Percentiles rank a stretch among this genome's conserved stretches.
Evolutionary conservation across 2,329 filamentous ascomycete species (phyloP).

Genomic region (Colletotrichum chlorophyti): DNA sequence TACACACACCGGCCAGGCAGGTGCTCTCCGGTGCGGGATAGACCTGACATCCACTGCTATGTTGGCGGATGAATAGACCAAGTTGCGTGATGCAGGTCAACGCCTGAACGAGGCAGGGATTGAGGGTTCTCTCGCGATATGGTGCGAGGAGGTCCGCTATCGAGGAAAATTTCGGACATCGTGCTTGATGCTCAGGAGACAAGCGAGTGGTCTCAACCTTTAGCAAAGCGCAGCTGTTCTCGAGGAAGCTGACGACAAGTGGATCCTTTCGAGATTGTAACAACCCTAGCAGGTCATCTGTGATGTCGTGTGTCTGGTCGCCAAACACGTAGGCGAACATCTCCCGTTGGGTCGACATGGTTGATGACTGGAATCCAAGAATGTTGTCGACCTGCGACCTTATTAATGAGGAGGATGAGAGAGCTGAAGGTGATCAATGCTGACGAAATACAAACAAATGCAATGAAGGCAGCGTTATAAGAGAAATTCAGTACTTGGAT

Average conservation of each 20-base stretch:
- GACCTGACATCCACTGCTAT: conserved; percentile 3
- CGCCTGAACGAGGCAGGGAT: background rate
- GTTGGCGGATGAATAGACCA: conserved; percentile 15
- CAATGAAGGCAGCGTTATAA: no score
- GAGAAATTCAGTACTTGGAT: no score
- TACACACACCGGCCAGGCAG: background rate
- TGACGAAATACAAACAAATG: no score
- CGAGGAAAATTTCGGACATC: background rate
- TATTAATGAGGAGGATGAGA: no score
- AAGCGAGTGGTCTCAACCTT: conserved; percentile 4
- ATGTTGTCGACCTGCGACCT: no score
- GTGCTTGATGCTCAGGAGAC: background rate
- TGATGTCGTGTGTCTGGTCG: conserved; percentile 12
- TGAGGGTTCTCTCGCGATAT: background rate
- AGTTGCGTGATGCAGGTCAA: conserved; percentile 10
- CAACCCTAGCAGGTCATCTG: background rate
- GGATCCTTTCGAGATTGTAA: background rate
- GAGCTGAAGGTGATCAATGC: no score
- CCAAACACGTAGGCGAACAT: background rate
- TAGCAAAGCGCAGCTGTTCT: conserved; percentile 4
- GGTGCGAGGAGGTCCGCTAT: background rate
- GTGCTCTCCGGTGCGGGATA: background rate
- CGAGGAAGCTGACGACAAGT: conserved; percentile 1
- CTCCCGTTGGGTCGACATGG: background rate
- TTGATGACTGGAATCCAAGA: background rate